Percentiles rank a stretch among this genome's conserved stretches.
These are phyloP conservation scores for Rutstroemia sp. DNA, from an alignment of 2,329 filamentous ascomycete genomes.

Conservation along the genomic window DNA sequence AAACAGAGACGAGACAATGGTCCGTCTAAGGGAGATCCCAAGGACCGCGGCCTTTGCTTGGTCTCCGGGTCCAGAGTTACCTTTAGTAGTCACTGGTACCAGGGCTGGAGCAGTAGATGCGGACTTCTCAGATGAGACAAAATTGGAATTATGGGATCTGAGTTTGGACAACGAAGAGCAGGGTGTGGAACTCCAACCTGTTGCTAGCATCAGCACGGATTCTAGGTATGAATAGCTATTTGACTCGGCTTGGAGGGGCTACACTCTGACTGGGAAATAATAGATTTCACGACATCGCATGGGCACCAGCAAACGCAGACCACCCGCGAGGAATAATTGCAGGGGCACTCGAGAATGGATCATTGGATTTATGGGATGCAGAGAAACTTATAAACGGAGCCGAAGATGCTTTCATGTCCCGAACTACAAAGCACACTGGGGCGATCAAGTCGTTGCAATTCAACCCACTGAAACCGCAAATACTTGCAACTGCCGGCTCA, in stretches of 20 bases:
- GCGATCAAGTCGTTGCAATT: slow-evolving; percentile 94
- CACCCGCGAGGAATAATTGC: slow-evolving; percentile 85
- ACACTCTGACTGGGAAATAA: slow-evolving; percentile 12
- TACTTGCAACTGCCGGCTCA: slow-evolving; percentile 84
- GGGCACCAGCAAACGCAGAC: slow-evolving; percentile 75
- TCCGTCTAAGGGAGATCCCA: slow-evolving; percentile 91
- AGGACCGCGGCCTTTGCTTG: slow-evolving; percentile 96
- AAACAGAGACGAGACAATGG: slow-evolving; percentile 51
- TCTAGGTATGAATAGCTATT: slow-evolving; percentile 59
- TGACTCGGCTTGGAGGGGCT: background rate
- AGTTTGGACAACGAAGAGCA: slow-evolving; percentile 69
- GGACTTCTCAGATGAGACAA: slow-evolving; percentile 96
- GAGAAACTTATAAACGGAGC: slow-evolving; percentile 53
- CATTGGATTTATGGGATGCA: slow-evolving; percentile 89
- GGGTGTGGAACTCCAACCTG: slow-evolving; percentile 75
- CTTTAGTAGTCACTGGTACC: slow-evolving; percentile 86
- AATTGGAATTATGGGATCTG: slow-evolving; percentile 93
- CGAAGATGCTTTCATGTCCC: slow-evolving; percentile 72
- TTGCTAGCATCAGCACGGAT: slow-evolving; percentile 78
- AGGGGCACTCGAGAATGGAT: slow-evolving; percentile 89
- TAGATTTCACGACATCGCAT: slow-evolving; percentile 96
- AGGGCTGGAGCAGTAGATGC: slow-evolving; percentile 91
- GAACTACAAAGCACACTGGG: slow-evolving; percentile 83
- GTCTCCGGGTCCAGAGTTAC: slow-evolving; percentile 73
- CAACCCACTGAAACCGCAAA: slow-evolving; percentile 85